These are phyloP conservation scores for Talaromyces atroroseus DNA, from an alignment of 2,329 filamentous ascomycete species.

Conservation along the genomic window DNA sequence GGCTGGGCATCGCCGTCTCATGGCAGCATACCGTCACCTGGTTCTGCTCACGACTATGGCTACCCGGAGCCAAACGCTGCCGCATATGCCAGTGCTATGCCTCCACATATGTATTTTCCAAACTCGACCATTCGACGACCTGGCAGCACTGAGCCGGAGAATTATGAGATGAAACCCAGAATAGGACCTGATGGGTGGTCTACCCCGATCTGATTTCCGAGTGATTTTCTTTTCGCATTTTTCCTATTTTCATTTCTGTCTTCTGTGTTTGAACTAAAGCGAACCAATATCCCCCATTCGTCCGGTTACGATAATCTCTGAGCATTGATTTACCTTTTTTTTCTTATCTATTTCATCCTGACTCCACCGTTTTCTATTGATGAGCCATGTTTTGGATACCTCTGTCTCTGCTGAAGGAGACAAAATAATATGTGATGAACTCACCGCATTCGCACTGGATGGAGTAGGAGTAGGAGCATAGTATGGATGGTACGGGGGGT, in stretches of 20 bases:
- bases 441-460: constrained; percentile 3
- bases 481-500: background rate
- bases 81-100: constrained; percentile 39
- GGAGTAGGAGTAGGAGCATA: background rate
- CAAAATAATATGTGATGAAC: background rate
- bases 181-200: constrained; percentile 33
- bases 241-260: constrained; percentile 2
- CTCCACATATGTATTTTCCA: constrained; percentile 66
- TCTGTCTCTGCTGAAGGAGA: background rate
- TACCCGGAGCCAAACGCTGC: constrained; percentile 68
- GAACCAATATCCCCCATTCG: constrained; percentile 2
- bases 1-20: constrained; percentile 86
- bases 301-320: background rate
- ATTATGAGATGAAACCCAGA: constrained; percentile 57
- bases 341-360: constrained; percentile 17
- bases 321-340: constrained; percentile 21
- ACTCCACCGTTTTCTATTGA: background rate
- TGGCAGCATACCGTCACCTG: constrained; percentile 65
- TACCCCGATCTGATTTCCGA: constrained; percentile 25
- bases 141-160: constrained; percentile 67
- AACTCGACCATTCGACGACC: constrained; percentile 64
- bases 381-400: constrained; percentile 1
- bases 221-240: constrained; percentile 14
- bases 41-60: constrained; percentile 66
- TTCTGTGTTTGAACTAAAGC: background rate